Conservation (phyloP, 805 yeast genomes). For the Starmerella stigmatis region DNA sequence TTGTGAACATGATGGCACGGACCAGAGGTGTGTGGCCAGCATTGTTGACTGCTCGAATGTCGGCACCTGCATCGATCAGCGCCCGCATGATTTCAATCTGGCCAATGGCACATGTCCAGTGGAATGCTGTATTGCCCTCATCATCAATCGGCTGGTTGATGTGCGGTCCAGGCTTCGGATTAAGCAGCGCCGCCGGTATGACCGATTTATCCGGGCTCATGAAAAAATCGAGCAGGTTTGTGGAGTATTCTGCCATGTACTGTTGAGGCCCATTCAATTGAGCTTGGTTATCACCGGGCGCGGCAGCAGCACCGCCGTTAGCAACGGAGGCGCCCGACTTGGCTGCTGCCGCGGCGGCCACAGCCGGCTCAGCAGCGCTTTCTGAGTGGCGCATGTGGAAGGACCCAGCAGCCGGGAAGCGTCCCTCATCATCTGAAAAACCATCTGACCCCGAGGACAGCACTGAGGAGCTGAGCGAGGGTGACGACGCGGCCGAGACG, state of each 20-base stretch:
- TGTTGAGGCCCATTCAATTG: conserved; percentile 12
- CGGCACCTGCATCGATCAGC: conserved; percentile 65
- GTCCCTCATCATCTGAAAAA: conserved; percentile 17
- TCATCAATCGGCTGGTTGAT: conserved; percentile 77
- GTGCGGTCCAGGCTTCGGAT: conserved; percentile 56
- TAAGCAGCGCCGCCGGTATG: conserved; percentile 54
- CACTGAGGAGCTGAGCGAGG: conserved; percentile 19
- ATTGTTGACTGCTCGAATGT: conserved; percentile 47
- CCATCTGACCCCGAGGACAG: conserved; percentile 22
- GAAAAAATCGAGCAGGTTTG: conserved; percentile 43
- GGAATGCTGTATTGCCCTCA: conserved; percentile 89
- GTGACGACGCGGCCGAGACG: conserved; percentile 14
- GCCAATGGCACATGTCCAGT: conserved; percentile 98
- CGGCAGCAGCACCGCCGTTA: background rate
- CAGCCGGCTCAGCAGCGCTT: conserved; percentile 12
- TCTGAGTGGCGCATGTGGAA: background rate
- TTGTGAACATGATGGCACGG: conserved; percentile 75
- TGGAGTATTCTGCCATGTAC: conserved; percentile 35
- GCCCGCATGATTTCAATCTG: conserved; percentile 66
- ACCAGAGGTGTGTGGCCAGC: conserved; percentile 82
- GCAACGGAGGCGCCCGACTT: background rate
- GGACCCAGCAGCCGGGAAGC: conserved; percentile 9
- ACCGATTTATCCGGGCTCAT: conserved; percentile 46
- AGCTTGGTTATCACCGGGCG: background rate
- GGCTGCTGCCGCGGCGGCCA: conserved; percentile 8